Conservation (phyloP, 805 yeast genomes). For the Myxozyma sirexii region DNA sequence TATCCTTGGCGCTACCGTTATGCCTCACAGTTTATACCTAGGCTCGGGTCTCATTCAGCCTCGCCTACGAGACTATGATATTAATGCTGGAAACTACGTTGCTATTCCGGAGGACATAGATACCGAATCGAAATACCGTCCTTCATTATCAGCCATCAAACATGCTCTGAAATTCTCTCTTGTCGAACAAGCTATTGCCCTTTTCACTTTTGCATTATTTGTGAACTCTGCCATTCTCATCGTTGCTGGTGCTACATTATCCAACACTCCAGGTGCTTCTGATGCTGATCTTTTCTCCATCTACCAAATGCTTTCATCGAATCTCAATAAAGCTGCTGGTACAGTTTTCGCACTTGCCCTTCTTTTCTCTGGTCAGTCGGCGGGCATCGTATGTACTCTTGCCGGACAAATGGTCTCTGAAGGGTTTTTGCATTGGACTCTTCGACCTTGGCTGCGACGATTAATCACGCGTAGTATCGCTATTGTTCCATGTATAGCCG, state of each 20-base stretch:
- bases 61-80: slow-evolving; percentile 75
- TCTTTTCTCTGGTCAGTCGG: slow-evolving; percentile 82
- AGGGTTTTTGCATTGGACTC: slow-evolving; percentile 81
- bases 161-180: slow-evolving; percentile 76
- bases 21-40: slow-evolving; percentile 89
- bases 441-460: slow-evolving; percentile 80
- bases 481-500: slow-evolving; percentile 77
- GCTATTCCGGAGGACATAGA: slow-evolving; percentile 41
- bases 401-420: slow-evolving; percentile 89
- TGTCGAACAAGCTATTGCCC: slow-evolving; percentile 66
- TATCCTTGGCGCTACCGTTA: slow-evolving; percentile 88
- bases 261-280: slow-evolving; percentile 60
- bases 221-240: slow-evolving; percentile 83
- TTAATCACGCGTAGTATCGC: slow-evolving; percentile 76
- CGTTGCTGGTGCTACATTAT: slow-evolving; percentile 80
- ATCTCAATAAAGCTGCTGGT: slow-evolving; percentile 76
- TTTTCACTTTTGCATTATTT: slow-evolving; percentile 80
- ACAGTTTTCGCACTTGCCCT: slow-evolving; percentile 83
- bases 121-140: slow-evolving; percentile 52
- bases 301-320: slow-evolving; percentile 60
- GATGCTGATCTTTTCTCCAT: slow-evolving; percentile 84
- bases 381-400: slow-evolving; percentile 90
- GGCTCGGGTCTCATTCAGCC: slow-evolving; percentile 91
- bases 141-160: slow-evolving; percentile 70
- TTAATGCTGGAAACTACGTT: slow-evolving; percentile 60